A percentile compares a stretch with the other conserved stretches of the same genome.
phyloP scores from a whole-genome alignment of 257 asterid genomes.

The Lithospermum erythrorhizon region DNA sequence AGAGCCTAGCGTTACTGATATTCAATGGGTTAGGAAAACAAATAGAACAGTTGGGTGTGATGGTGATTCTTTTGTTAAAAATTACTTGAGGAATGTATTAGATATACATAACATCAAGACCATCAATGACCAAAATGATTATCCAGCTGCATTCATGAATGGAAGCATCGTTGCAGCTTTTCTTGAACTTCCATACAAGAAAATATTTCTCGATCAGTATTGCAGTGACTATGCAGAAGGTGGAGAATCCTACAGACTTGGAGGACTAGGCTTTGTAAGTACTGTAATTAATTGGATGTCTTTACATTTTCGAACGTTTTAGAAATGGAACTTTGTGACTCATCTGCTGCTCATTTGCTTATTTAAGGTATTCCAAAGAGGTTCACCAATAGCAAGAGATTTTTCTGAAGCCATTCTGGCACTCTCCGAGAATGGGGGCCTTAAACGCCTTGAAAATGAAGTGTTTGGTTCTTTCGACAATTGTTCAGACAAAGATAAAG shows the following conservation, averaged over 20 bases:
- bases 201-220: slow-evolving; percentile 19
- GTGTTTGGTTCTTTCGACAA: slow-evolving; percentile 14
- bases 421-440: slow-evolving; percentile 20
- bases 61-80: slow-evolving; percentile 24
- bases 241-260: slow-evolving; percentile 26
- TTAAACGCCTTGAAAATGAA: slow-evolving; percentile 8
- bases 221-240: slow-evolving; percentile 17
- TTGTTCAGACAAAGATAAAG: slow-evolving; percentile 12
- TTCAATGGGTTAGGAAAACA: slow-evolving; percentile 18
- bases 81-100: slow-evolving; percentile 18
- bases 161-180: slow-evolving; percentile 27
- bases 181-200: slow-evolving; percentile 32
- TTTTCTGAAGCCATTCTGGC: slow-evolving; percentile 26
- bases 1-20: slow-evolving; percentile 19
- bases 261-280: slow-evolving; percentile 31
- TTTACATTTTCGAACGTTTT: not conserved
- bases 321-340: not conserved
- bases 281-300: not conserved
- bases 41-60: slow-evolving; percentile 30
- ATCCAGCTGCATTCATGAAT: slow-evolving; percentile 14
- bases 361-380: slow-evolving; percentile 25
- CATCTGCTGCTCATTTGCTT: not conserved
- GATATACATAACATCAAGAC: slow-evolving; percentile 17
- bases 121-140: slow-evolving; percentile 6
- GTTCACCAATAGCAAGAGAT: slow-evolving; percentile 26